Evolutionary conservation across 2,329 filamentous ascomycete species (phyloP).

Genomic region (Trichoderma oligosporum): DNA sequence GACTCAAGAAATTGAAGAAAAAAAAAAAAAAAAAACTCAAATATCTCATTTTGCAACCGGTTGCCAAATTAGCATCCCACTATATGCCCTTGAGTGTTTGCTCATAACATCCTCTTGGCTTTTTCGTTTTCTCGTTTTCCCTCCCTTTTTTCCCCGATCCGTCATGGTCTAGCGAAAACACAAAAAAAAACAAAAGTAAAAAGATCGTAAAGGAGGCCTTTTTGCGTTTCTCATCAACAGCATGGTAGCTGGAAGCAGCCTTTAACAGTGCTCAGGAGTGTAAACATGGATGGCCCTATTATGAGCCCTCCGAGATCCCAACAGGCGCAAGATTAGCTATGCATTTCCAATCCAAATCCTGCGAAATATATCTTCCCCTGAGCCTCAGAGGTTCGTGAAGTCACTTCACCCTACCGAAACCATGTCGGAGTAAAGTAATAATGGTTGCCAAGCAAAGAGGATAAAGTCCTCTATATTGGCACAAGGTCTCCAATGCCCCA

Average conservation of each 20-base stretch:
- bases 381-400: not conserved
- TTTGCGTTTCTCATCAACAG: conserved; percentile 14
- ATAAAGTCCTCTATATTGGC: not conserved
- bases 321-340: conserved; percentile 13
- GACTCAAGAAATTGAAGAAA: conserved; percentile 1
- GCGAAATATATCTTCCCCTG: not conserved
- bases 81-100: conserved; percentile 15
- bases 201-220: conserved; percentile 11
- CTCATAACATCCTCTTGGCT: not conserved
- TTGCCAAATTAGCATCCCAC: conserved; percentile 20
- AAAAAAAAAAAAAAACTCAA: conserved; percentile 2
- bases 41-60: conserved; percentile 14
- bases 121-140: not conserved
- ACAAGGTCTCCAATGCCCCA: conserved; percentile 10
- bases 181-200: not conserved
- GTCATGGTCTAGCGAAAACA: conserved; percentile 13
- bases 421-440: conserved; percentile 5
- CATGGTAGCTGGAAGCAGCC: conserved; percentile 7
- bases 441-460: conserved; percentile 2
- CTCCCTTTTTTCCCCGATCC: conserved; percentile 1
- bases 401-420: not conserved
- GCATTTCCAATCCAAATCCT: conserved; percentile 19
- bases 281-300: conserved; percentile 8
- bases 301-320: conserved; percentile 8
- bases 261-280: conserved; percentile 10